Conservation (phyloP, 306 rosid species). For the Carpinus viminea region DNA sequence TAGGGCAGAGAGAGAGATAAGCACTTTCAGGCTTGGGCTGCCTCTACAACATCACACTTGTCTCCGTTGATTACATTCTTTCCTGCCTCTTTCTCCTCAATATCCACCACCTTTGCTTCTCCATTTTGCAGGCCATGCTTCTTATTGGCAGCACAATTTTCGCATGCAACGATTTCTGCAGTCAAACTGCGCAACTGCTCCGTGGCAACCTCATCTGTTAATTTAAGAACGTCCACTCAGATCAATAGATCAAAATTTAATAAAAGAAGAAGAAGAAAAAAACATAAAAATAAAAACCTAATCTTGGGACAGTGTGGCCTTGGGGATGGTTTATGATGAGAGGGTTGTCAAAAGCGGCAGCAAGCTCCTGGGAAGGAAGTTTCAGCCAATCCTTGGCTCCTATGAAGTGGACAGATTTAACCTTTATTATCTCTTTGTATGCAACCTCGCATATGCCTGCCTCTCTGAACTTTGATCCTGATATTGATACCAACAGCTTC, state of each 20-base stretch:
- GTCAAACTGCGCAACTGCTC: conserved; percentile 48
- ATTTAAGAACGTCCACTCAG: neutral
- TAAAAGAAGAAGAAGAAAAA: neutral
- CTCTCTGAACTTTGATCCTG: conserved; percentile 82
- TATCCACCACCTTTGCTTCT: conserved; percentile 18
- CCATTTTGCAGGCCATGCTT: conserved; percentile 30
- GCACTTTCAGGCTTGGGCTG: conserved; percentile 22
- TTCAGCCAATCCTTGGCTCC: conserved; percentile 90
- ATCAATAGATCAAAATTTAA: neutral
- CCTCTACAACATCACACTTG: conserved; percentile 23
- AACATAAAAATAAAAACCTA: conserved; percentile 44
- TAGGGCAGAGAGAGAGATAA: neutral
- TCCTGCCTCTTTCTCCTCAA: conserved; percentile 21
- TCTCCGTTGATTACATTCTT: conserved; percentile 20
- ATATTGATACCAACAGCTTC: conserved; percentile 63
- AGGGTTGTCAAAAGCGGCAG: conserved; percentile 63
- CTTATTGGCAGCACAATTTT: conserved; percentile 12
- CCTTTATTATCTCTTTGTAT: conserved; percentile 64
- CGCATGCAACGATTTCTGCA: conserved; percentile 14
- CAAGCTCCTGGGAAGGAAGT: conserved; percentile 72
- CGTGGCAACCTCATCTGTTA: conserved; percentile 61
- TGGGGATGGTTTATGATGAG: conserved; percentile 79
- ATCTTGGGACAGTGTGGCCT: conserved; percentile 85
- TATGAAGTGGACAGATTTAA: conserved; percentile 73
- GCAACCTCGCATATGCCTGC: conserved; percentile 74